Conservation (phyloP, 2,329 filamentous ascomycete genomes). For the Grosmannia serpens region DNA sequence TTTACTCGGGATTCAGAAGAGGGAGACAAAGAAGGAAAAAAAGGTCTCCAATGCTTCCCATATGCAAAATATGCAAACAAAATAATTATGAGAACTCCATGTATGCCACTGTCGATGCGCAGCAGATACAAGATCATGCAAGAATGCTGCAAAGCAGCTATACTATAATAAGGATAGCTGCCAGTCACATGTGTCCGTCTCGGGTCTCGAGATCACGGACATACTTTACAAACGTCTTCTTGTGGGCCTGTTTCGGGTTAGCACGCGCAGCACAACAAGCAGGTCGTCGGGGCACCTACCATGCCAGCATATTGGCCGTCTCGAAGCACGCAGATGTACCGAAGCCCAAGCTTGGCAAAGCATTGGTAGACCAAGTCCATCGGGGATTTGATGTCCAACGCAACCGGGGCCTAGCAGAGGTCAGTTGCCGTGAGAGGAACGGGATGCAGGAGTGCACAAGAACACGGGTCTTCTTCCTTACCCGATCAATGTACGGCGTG, state of each 20-base stretch:
- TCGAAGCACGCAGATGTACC: conserved; percentile 81
- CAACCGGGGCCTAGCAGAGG: conserved; percentile 51
- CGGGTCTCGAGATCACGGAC: conserved; percentile 66
- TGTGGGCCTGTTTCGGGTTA: conserved; percentile 54
- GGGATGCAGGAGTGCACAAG: background rate
- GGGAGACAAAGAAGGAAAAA: too few relatives aligned
- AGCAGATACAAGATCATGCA: background rate
- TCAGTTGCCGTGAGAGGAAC: background rate
- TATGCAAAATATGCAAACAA: background rate
- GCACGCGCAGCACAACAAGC: background rate
- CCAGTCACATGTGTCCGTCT: conserved; percentile 3
- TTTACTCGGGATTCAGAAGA: too few relatives aligned
- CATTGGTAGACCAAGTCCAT: conserved; percentile 96
- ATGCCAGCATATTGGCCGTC: conserved; percentile 82
- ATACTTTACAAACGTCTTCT: conserved; percentile 94
- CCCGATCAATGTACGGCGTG: conserved; percentile 80
- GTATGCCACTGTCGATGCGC: background rate
- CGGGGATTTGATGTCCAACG: conserved; percentile 77
- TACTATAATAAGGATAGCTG: background rate
- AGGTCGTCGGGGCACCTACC: conserved; percentile 37
- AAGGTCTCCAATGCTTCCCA: too few relatives aligned
- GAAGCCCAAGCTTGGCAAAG: conserved; percentile 83
- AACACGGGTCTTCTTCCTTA: conserved; percentile 23
- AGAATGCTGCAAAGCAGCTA: background rate
- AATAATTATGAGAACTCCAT: background rate